Conservation (phyloP, 371 early-diverging fungal genomes). For the Apophysomyces elegans region DNA sequence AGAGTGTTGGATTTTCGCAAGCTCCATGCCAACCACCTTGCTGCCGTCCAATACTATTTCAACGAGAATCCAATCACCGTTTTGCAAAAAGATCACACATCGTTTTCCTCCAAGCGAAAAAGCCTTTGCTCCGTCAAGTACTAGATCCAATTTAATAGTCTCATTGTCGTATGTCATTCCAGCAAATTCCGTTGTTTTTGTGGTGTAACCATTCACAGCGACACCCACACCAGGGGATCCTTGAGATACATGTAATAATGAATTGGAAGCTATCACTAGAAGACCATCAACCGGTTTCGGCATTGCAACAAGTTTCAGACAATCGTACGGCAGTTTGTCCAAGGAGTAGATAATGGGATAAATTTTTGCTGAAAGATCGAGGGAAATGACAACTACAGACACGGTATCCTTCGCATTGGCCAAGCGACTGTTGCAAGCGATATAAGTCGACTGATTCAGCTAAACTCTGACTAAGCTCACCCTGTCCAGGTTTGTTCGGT, state of each 20-base stretch:
- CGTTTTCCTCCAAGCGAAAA: conserved; percentile 56
- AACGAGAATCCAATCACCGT: conserved; percentile 74
- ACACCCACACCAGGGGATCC: conserved; percentile 78
- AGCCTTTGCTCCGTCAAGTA: conserved; percentile 62
- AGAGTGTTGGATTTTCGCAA: conserved; percentile 27
- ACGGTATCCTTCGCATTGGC: conserved; percentile 77
- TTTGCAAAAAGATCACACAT: conserved; percentile 62
- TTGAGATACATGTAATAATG: conserved; percentile 87
- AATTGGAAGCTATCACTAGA: conserved; percentile 78
- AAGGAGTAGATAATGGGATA: conserved; percentile 83
- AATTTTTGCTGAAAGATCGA: conserved; percentile 75
- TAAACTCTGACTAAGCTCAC: conserved; percentile 46
- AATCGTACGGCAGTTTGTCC: conserved; percentile 85
- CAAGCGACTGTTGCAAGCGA: conserved; percentile 55
- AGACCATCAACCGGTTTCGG: conserved; percentile 91
- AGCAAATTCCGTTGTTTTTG: conserved; percentile 56
- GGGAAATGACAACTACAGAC: conserved; percentile 82
- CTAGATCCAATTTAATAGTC: conserved; percentile 32
- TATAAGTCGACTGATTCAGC: background rate
- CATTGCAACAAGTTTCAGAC: conserved; percentile 69
- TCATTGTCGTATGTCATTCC: conserved; percentile 48
- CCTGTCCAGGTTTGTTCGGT: conserved; percentile 86
- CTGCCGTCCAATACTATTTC: conserved; percentile 73
- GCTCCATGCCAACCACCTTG: conserved; percentile 54
- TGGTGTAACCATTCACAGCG: conserved; percentile 73